Evolutionary conservation across 129 eudicot species (phyloP).

Genomic region (Centrapalus pauciflorus): DNA sequence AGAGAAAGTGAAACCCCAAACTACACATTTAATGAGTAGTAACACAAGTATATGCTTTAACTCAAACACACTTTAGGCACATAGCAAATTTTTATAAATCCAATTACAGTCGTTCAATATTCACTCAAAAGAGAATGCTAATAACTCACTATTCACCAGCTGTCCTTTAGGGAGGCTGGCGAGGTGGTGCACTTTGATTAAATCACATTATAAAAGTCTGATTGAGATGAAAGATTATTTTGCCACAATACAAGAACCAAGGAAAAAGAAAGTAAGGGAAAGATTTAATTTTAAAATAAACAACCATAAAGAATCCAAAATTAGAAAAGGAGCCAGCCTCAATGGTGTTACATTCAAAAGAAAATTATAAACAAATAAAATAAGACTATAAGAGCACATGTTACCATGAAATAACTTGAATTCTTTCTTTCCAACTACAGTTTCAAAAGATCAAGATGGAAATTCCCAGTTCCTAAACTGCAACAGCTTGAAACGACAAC

Average conservation of each 20-base stretch:
- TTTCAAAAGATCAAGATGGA: neutral
- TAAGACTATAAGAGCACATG: too few species aligned
- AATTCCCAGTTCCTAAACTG: neutral
- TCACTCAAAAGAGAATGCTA: neutral
- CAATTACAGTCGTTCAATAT: neutral
- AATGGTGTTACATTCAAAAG: neutral
- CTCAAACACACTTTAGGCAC: neutral
- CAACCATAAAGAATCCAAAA: neutral
- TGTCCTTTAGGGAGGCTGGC: neutral
- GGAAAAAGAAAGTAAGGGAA: neutral
- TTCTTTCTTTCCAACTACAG: neutral
- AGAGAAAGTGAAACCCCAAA: neutral
- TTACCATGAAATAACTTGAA: too few species aligned
- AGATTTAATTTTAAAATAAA: too few species aligned
- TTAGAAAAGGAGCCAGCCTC: neutral
- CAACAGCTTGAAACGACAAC: neutral
- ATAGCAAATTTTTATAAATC: neutral
- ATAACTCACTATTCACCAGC: neutral
- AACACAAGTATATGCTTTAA: too few species aligned
- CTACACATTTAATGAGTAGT: too few species aligned
- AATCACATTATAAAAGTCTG: neutral
- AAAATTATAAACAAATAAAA: too few species aligned
- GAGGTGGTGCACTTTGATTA: neutral
- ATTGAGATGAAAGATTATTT: neutral
- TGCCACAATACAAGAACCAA: neutral